Evolutionary conservation across 1,284 basidiomycete species (phyloP).

Genomic region (Caloboletus firmus): DNA sequence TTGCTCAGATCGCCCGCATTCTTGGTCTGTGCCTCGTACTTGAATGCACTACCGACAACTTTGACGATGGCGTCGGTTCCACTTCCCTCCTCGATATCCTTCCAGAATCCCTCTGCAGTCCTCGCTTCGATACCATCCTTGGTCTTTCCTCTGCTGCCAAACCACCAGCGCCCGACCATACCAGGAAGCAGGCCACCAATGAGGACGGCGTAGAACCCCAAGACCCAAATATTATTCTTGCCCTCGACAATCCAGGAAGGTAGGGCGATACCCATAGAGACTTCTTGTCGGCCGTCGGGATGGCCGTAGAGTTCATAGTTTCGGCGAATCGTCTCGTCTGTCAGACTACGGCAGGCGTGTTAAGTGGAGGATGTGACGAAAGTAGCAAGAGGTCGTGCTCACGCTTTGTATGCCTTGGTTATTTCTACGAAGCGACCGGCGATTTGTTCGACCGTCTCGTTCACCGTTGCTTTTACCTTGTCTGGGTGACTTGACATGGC

Average conservation of each 20-base stretch:
- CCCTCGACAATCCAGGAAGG: slow-evolving; percentile 94
- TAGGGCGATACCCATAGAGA: slow-evolving; percentile 94
- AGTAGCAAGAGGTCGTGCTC: slow-evolving; percentile 26
- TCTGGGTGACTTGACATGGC: slow-evolving; percentile 80
- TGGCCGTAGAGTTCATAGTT: slow-evolving; percentile 94
- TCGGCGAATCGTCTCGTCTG: slow-evolving; percentile 90
- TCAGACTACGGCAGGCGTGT: slow-evolving; percentile 56
- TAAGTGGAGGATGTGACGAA: not conserved
- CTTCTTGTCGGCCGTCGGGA: slow-evolving; percentile 94
- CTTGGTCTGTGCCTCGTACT: slow-evolving; percentile 52
- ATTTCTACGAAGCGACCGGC: slow-evolving; percentile 89
- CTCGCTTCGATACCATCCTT: slow-evolving; percentile 88
- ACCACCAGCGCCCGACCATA: slow-evolving; percentile 89
- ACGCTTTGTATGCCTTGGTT: slow-evolving; percentile 99
- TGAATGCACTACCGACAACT: slow-evolving; percentile 73
- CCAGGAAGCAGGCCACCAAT: slow-evolving; percentile 89
- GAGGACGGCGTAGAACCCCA: slow-evolving; percentile 84
- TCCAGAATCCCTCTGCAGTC: slow-evolving; percentile 91
- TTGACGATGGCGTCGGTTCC: slow-evolving; percentile 74
- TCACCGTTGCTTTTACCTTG: slow-evolving; percentile 83
- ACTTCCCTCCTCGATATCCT: slow-evolving; percentile 79
- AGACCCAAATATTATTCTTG: slow-evolving; percentile 89
- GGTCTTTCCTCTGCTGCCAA: slow-evolving; percentile 86
- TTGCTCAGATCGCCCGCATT: slow-evolving; percentile 50
- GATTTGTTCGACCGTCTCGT: slow-evolving; percentile 89